Percentiles rank a stretch among this genome's conserved stretches.
Conservation (phyloP, 345 rosid species). For the Trapa bicornis region DNA sequence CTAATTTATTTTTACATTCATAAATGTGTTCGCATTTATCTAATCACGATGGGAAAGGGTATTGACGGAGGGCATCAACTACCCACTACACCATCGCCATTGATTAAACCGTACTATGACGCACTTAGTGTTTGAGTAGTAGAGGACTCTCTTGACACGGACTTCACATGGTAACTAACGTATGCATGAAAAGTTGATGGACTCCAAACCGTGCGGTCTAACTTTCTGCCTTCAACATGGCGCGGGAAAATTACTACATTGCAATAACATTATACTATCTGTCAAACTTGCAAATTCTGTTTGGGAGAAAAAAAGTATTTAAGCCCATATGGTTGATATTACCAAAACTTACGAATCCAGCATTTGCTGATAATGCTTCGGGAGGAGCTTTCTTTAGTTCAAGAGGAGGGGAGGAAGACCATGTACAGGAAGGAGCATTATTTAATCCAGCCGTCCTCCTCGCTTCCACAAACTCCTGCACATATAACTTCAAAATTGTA, state of each 20-base stretch:
- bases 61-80: too few species aligned
- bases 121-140: too few species aligned
- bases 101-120: too few species aligned
- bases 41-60: too few species aligned
- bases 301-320: neutral
- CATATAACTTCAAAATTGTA: constrained; percentile 1
- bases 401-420: constrained; percentile 67
- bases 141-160: too few species aligned
- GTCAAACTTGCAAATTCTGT: constrained; percentile 9
- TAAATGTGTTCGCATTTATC: too few species aligned
- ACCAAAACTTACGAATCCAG: constrained; percentile 97
- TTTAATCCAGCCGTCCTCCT: constrained; percentile 66
- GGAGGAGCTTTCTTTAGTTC: constrained; percentile 63
- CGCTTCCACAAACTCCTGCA: constrained; percentile 85
- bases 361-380: constrained; percentile 71
- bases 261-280: constrained; percentile 7
- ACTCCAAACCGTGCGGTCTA: constrained; percentile 85
- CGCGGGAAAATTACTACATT: constrained; percentile 71
- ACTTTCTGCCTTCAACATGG: constrained; percentile 78
- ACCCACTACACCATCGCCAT: too few species aligned
- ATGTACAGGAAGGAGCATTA: constrained; percentile 75
- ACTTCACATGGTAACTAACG: too few species aligned
- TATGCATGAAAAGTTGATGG: constrained; percentile 20
- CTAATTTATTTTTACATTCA: too few species aligned
- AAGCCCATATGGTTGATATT: constrained; percentile 11